Evolutionary conservation across 805 yeast genomes (phyloP), one percentile per base, ranked within the genome.

Genomic region (Ogataea ramenticola): DNA sequence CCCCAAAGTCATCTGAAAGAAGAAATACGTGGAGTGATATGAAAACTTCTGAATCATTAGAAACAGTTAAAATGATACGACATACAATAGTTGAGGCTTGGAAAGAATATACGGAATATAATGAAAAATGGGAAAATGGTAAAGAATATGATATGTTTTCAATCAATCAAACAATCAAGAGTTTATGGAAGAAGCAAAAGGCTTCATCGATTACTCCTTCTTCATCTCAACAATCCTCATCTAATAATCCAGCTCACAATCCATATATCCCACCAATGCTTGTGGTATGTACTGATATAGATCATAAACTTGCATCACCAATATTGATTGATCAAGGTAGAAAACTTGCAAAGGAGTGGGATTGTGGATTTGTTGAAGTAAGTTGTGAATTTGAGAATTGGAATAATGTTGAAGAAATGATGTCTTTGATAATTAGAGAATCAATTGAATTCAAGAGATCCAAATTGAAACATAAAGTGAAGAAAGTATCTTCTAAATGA

Each of bases 21-120:
- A 36, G 39, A 22, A 22, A n/a, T 22, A 14, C 30, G 15, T 21
- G 14, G 10, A 21, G 21, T 36, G 19, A 22, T 11, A 15, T 24
- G 9, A 16, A 16, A 3, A 29, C 34, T 29, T 17, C 34, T 6
- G 41, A 29, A 26, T 39, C 41, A 2, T 31, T 39, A 21, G 36
- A 39, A 10, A 39, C 41, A 6, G 3, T 39, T 3, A 59, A 74
- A 24, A 64, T 71, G 1, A 75, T 83, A 46, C 71, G 79, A 50
- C 70, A 68, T 4, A 76, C 86, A 1, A 67, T 84, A 19, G 68
- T 71, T 12, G 88, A 83, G 48, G 91, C 90, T 1, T 84, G 93
- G 93, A 70, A 65, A 30, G 89, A 82, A 53, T 84, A 71, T 54
- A 59, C 74, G 43, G 67, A 69, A 10, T 84, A 77, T 55, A 72